Evolutionary conservation across 805 yeast species (phyloP).

Genomic region (Saccharomyces jurei): DNA sequence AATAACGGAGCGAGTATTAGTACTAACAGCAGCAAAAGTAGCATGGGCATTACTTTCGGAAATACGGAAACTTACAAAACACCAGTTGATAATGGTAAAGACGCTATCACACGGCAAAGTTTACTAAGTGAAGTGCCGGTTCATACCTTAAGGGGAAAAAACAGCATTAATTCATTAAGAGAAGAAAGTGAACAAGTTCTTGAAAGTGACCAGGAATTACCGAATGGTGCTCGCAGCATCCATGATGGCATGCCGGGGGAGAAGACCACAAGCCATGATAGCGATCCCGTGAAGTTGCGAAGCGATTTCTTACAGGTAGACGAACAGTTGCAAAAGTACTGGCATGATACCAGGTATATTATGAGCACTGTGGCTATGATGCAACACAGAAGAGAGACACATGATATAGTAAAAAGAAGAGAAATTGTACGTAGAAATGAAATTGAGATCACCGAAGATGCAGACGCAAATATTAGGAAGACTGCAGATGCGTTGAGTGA

Average conservation of each 20-base stretch:
- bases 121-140: conserved; percentile 12
- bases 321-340: conserved; percentile 18
- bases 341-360: conserved; percentile 21
- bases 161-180: not conserved
- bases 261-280: not conserved
- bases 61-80: conserved; percentile 7
- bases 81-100: conserved; percentile 7
- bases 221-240: not conserved
- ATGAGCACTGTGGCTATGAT: conserved; percentile 19
- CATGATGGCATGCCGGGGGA: not conserved
- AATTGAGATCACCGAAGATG: conserved; percentile 11
- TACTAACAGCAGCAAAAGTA: not conserved
- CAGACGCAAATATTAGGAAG: conserved; percentile 11
- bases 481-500: conserved; percentile 14
- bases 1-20: not conserved
- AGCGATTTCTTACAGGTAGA: conserved; percentile 10
- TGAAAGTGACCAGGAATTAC: not conserved
- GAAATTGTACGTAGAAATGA: conserved; percentile 14
- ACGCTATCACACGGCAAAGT: conserved; percentile 1
- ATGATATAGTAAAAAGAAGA: conserved; percentile 16
- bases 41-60: not conserved
- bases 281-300: not conserved
- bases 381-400: conserved; percentile 22
- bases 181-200: not conserved
- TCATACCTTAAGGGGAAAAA: not conserved